Base-by-base conservation (phyloP, 2,329 filamentous ascomycete species). In the Nigrospora osmanthi region DNA sequence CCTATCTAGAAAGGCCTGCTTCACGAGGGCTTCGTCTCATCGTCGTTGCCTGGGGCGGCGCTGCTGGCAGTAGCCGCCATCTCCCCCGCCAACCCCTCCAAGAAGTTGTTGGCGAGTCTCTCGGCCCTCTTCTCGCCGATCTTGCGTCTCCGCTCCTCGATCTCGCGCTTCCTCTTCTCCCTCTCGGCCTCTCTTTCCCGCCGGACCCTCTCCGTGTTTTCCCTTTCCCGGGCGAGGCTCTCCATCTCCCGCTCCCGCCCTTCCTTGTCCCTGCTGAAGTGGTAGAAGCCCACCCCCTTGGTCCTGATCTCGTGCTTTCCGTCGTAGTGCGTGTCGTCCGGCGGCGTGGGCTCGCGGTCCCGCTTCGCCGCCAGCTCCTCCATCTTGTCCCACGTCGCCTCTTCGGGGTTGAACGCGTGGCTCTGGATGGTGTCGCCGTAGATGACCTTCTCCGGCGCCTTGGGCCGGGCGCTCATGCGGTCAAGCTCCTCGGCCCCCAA, bases 261-360 rank as follows among this genome's bases (percentile, higher is more conserved):
- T 51, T 73, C 71, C 52, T 85, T 82, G 62, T 95, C 85, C 52
- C 77, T 78, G 47, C 84, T 88, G 61, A 98, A 97, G 46, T 85
- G 82, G 69, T 89, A 96, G 67, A 97, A 98, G 0, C 87, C 93
- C 0, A 87, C 87, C 4, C 93, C 93, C 56, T 93, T 91, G 38
- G 81, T 88, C 49, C 93, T 75, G 40, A 95, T 81, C 73, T 98
- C 93, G 49, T 76, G 76, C 49, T 79, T 78, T 1, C 88, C 88
- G 62, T 96, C 86, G 65, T 97, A 98, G 66, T 97, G 91, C 56
- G 75, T 73, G 54, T 84, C 79, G 9, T 83, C 80, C 6, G 89
- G 90, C 43, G 90, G 89, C 40, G 90, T 95, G 42, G 83, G 73
- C 54, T 81, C 85, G 46, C 83, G 76, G 67, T 96, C 89, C 39